Base-by-base conservation (phyloP, 352 stramenopile species). In the Globisporangium abappressorium region DNA sequence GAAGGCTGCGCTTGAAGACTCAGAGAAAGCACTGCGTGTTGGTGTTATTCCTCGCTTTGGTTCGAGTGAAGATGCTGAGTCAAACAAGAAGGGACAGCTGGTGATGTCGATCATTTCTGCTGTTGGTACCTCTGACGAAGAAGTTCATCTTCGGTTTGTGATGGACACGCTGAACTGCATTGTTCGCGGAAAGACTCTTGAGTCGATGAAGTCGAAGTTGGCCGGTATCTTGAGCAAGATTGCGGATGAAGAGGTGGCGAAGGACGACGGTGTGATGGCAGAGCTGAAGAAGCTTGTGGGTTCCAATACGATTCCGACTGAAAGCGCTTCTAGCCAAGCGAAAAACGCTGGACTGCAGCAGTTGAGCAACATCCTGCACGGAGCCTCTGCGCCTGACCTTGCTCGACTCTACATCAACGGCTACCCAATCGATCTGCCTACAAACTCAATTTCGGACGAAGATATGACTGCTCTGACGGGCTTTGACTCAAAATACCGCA, bases 361-460 rank as follows among this genome's bases (percentile, higher is more conserved):
- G 26, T 69, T 88, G 49, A 83, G 84, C 51, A 70, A 63, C 7
- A 79, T 87, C 1, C 56, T 93, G 28, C 65, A 74, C 47, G 79
- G 76, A 20, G 78, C 71, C 15, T 78, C 75, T 26, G 67, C 73
- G 3, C 65, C 70, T 33, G 71, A 81, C 3, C 53, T 67, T 28
- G 77, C 81, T 0, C 76, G 79, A 34, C 65, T 95, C 6, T 93
- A 89, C 57, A 75, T 95, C 15, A 95, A 95, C 57, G 85, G 85
- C 7, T 84, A 77, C 30, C 78, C 75, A 46, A 77, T 95, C 30
- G 81, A 77, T 41, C 70, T 94, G 20, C 84, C 83, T 0, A 24
- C 72, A 22, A 70, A 85, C 14, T 76, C 79, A 5, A 74, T 95
- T 26, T 84, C 83, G 0, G 73, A 77, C 24, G 81, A 87, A 69